These are phyloP conservation scores for Colletotrichum melonis DNA, from an alignment of 2,329 filamentous ascomycete species.

Conservation along the genomic window DNA sequence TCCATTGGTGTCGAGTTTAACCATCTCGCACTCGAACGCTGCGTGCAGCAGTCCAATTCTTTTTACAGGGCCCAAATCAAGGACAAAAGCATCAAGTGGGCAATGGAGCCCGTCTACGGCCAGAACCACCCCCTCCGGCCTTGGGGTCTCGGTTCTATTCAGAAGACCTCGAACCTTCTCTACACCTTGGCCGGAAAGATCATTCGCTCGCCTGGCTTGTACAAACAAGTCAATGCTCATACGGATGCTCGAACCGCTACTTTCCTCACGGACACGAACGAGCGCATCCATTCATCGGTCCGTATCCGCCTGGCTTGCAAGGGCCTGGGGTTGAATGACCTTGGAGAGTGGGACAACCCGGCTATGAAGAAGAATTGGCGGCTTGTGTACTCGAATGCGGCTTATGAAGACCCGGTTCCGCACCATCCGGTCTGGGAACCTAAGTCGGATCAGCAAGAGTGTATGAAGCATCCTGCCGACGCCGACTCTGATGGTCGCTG, in stretches of 20 bases:
- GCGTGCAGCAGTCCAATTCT: constrained; percentile 44
- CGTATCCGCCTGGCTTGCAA: constrained; percentile 62
- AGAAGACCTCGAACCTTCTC: constrained; percentile 49
- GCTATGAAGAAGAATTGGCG: constrained; percentile 58
- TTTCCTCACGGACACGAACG: constrained; percentile 64
- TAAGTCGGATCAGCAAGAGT: constrained; percentile 37
- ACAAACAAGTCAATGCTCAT: constrained; percentile 56
- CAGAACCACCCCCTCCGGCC: constrained; percentile 59
- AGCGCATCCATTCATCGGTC: constrained; percentile 66
- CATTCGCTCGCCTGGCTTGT: constrained; percentile 59
- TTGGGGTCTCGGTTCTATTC: constrained; percentile 60
- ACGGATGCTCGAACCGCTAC: constrained; percentile 48
- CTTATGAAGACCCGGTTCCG: constrained; percentile 49
- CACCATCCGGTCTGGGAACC: constrained; percentile 47
- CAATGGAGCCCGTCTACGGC: constrained; percentile 58
- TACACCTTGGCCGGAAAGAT: constrained; percentile 58
- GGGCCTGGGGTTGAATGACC: constrained; percentile 62
- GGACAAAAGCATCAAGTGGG: constrained; percentile 49
- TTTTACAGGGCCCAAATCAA: constrained; percentile 43
- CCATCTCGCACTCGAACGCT: constrained; percentile 51
- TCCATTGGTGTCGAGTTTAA: constrained; percentile 64
- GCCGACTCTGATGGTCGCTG: constrained; percentile 51
- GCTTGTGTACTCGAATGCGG: constrained; percentile 48
- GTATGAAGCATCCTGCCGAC: constrained; percentile 36
- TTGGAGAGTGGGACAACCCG: constrained; percentile 56